Percentiles rank a stretch among this genome's conserved stretches.
phyloP scores from a whole-genome alignment of 108 stramenopile species.

The Cyclostephanos invisitatus region DNA sequence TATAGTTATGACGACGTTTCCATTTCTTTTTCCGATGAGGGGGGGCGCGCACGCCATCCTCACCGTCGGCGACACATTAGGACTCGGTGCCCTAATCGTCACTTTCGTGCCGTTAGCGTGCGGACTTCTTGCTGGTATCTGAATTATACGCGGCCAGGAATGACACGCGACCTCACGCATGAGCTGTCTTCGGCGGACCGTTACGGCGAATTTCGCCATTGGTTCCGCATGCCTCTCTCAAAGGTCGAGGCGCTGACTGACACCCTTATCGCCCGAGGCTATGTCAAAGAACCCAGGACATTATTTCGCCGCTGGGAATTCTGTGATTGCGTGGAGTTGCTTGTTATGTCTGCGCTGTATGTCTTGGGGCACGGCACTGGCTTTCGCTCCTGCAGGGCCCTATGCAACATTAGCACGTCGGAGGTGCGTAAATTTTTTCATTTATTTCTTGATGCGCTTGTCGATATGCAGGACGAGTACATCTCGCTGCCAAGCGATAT shows the following conservation, averaged over 20 bases:
- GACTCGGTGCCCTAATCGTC: no score
- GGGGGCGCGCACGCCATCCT: no score
- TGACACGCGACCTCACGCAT: neutral
- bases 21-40: no score
- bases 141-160: no score
- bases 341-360: neutral
- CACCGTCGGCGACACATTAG: no score
- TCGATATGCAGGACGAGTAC: neutral
- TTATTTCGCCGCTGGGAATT: neutral
- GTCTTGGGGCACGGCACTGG: neutral
- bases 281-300: neutral
- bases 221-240: conserved; percentile 7
- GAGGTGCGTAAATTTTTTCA: neutral
- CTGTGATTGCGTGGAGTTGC: neutral
- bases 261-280: neutral
- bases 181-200: neutral
- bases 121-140: neutral
- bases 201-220: conserved; percentile 4
- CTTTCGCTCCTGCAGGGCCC: neutral
- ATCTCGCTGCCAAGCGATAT: neutral
- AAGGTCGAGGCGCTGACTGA: conserved; percentile 4
- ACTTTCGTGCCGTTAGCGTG: no score
- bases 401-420: neutral
- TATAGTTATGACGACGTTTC: no score
- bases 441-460: neutral